Base-by-base conservation (phyloP, 352 stramenopile species). In the Pythium grandisporangium region DNA sequence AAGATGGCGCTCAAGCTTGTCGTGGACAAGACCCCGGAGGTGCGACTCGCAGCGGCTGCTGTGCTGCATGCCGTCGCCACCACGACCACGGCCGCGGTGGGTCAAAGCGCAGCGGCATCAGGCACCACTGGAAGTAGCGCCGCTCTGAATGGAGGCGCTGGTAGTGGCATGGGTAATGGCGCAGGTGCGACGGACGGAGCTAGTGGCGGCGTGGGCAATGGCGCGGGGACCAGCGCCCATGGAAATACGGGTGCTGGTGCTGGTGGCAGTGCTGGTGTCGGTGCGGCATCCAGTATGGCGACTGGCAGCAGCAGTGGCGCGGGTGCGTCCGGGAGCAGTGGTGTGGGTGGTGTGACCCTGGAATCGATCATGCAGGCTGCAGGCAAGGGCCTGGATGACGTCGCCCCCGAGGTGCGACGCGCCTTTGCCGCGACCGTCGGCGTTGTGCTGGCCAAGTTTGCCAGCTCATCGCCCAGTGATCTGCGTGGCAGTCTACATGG, bases 301-400 rank as follows among this genome's bases (percentile, higher is more conserved):
- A 48, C 30, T n/a, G 38, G 16, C 34, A 38, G 17, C 25, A n/a
- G n/a, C n/a, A n/a, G n/a, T n/a, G n/a, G n/a, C n/a, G n/a, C n/a
- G n/a, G n/a, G n/a, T n/a, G n/a, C n/a, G n/a, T n/a, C n/a, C n/a
- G n/a, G n/a, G n/a, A n/a, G n/a, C n/a, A 41, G 32, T 24, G 26
- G 36, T 21, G 33, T 11, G 19, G 33, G 27, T 7, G n/a, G 41
- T 50, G 27, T 32, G 27, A 78, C 66, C 8, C 61, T 90, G 3
- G 77, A 93, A 37, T 45, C 69, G 6, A 75, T 93, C 34, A 65
- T 90, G 44, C 62, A 79, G 25, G 68, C 84, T 1, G 69, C 75
- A 11, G 56, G 52, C 6, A 93, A 93, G 23, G 76, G 73, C 1
- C 82, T 93, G 63, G 81, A 92, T 20, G 81, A 93, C 50, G 42